Evolutionary conservation across 129 eudicot genomes (phyloP).

Genomic region (Tagetes erecta): DNA sequence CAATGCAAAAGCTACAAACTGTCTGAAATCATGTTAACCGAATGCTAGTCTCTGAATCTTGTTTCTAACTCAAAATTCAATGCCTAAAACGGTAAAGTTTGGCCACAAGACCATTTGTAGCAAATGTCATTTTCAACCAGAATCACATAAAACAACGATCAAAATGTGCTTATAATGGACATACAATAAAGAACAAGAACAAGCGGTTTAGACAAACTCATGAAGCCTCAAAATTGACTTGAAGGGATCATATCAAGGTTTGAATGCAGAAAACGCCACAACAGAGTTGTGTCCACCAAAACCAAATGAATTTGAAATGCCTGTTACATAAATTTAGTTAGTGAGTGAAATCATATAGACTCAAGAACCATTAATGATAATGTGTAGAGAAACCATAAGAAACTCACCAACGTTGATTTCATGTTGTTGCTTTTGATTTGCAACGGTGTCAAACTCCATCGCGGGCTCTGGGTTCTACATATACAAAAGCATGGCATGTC

Average conservation of each 20-base stretch:
- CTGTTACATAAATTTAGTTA: slow-evolving; percentile 40
- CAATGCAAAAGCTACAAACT: slow-evolving; percentile 18
- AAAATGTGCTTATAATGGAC: slow-evolving; percentile 5
- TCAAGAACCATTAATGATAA: not conserved
- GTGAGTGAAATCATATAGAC: not conserved
- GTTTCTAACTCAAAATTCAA: slow-evolving; percentile 16
- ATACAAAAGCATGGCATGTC: slow-evolving; percentile 8
- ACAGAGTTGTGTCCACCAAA: slow-evolving; percentile 94
- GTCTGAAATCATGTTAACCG: slow-evolving; percentile 3
- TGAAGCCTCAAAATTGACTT: slow-evolving; percentile 17
- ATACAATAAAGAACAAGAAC: slow-evolving; percentile 17
- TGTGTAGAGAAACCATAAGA: slow-evolving; percentile 1
- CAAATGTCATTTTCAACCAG: not conserved
- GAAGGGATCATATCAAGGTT: slow-evolving; percentile 45
- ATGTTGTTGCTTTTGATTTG: slow-evolving; percentile 38
- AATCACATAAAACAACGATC: not conserved
- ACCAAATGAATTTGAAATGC: slow-evolving; percentile 88
- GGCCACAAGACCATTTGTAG: slow-evolving; percentile 11
- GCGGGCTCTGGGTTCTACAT: slow-evolving; percentile 38
- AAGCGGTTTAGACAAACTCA: not conserved
- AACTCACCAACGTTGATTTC: slow-evolving; percentile 41
- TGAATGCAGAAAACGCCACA: slow-evolving; percentile 81
- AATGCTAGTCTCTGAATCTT: slow-evolving; percentile 9
- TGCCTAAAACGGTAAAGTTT: not conserved
- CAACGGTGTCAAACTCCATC: slow-evolving; percentile 38